Percentiles rank a stretch among this genome's conserved stretches.
These are phyloP conservation scores for Dactylellina leptospora DNA, from an alignment of 2,329 filamentous ascomycete genomes.

Conservation along the genomic window DNA sequence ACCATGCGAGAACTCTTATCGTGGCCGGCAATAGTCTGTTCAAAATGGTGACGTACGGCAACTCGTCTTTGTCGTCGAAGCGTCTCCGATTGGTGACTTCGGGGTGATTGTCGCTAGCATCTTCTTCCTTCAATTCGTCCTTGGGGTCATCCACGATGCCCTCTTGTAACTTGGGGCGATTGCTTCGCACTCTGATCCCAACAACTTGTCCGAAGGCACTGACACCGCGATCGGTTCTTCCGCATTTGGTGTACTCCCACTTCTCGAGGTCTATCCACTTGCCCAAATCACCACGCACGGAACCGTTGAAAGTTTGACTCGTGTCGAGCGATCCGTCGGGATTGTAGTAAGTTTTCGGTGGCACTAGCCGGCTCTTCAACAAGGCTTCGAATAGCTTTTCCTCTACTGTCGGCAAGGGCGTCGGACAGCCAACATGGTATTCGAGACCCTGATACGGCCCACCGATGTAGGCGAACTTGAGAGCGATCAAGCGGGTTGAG, in stretches of 20 bases:
- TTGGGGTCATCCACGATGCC: slow-evolving; percentile 55
- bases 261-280: slow-evolving; percentile 75
- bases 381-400: slow-evolving; percentile 93
- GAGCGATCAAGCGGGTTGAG: slow-evolving; percentile 81
- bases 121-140: slow-evolving; percentile 29
- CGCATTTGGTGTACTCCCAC: slow-evolving; percentile 93
- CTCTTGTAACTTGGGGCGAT: slow-evolving; percentile 67
- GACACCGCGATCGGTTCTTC: slow-evolving; percentile 89
- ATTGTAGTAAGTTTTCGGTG: slow-evolving; percentile 62
- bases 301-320: slow-evolving; percentile 59
- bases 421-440: slow-evolving; percentile 75
- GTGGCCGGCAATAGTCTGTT: slow-evolving; percentile 89
- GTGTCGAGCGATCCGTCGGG: slow-evolving; percentile 58
- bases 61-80: slow-evolving; percentile 78
- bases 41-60: slow-evolving; percentile 82
- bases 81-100: no score
- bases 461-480: slow-evolving; percentile 94
- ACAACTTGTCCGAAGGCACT: slow-evolving; percentile 98
- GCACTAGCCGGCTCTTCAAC: slow-evolving; percentile 81
- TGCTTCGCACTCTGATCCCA: slow-evolving; percentile 81
- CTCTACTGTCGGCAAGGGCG: slow-evolving; percentile 81
- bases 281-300: slow-evolving; percentile 40
- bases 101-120: slow-evolving; percentile 59
- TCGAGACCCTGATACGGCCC: slow-evolving; percentile 93
- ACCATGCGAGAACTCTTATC: slow-evolving; percentile 93